Percentiles rank a stretch among this genome's conserved stretches.
Evolutionary conservation across 169 alveolate genomes (phyloP).

Genomic region (Plasmodium ovale): DNA sequence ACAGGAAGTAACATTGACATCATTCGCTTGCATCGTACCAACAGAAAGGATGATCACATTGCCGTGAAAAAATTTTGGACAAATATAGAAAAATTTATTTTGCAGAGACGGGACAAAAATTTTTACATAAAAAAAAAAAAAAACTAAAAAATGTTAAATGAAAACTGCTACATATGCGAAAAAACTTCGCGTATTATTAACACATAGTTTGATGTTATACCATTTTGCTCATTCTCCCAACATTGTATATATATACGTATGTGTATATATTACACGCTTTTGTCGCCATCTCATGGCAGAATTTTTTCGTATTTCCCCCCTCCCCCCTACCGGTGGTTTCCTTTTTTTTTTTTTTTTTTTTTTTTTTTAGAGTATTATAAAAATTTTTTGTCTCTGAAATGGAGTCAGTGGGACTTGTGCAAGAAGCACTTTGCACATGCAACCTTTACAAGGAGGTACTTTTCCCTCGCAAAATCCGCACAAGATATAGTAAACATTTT

Average conservation of each 20-base stretch:
- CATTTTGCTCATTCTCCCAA: no score
- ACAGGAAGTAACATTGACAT: conserved; percentile 36
- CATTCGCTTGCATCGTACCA: conserved; percentile 39
- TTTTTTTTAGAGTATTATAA: neutral
- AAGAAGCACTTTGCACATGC: no score
- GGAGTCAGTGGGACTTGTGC: no score
- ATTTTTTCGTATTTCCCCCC: neutral
- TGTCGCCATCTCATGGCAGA: neutral
- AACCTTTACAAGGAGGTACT: no score
- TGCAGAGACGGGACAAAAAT: conserved; percentile 44
- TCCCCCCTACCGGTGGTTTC: neutral
- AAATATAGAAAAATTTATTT: conserved; percentile 42
- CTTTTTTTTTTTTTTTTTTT: no score
- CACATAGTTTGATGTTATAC: no score
- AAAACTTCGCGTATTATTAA: no score
- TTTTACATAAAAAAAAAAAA: conserved; percentile 37
- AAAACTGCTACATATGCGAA: no score
- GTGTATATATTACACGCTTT: neutral
- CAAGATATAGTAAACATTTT: no score
- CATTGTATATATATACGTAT: neutral
- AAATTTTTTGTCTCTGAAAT: neutral
- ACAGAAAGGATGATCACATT: conserved; percentile 58
- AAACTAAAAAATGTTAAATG: neutral
- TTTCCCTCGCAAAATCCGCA: no score
- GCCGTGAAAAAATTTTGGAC: conserved; percentile 59